Evolutionary conservation across 768 basidiomycete genomes (phyloP), one percentile per base, ranked within the genome.

Genomic region (Boletus rufocinnamomeus): DNA sequence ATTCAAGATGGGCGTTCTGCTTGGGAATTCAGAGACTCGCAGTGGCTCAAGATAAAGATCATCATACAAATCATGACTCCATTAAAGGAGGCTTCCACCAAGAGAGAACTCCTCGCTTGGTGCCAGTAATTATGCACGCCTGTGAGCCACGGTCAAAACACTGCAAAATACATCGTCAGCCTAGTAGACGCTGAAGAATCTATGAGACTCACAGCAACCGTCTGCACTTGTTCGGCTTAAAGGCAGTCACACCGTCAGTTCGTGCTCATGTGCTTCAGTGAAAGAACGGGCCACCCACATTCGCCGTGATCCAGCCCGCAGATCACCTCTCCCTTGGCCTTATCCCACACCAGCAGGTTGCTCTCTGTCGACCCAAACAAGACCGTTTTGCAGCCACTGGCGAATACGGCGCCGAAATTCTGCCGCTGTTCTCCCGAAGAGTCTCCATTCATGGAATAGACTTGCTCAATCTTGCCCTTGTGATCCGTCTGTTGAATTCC

Each of bases 331-430:
- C 78, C 82, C 55, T 78, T 82, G 66, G 75, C 75, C 66, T 75
- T 79, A 64, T 89, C 84, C 87, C 88, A 88, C 34, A 84, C 80
- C 40, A 88, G 71, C 30, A 83, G 74, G 68, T 79, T 85, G 21
- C 78, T 79, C 19, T 84, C 82, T 21, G 79, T 71, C 30, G 67
- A 74, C 28, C 86, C 87, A 63, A 83, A 87, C 56, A 89, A 64
- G 25, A 88, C 79, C 9, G 77, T 77, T 60, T 82, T 80, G 17
- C 82, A 84, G 34, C 70, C 63, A 8, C 79, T 77, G 13, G 82
- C 79, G 60, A 87, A 89, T 17, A 82, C 65, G 9, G 84, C 84
- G 17, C 82, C 82, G 49, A 81, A 79, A 30, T 60, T 64, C 27
- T 67, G 70, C 41, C 71, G 71, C 17, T 69, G 57, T 40, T 77